Conservation (phyloP, 352 stramenopile genomes). For the Thalassiosira livingstoniorum region DNA sequence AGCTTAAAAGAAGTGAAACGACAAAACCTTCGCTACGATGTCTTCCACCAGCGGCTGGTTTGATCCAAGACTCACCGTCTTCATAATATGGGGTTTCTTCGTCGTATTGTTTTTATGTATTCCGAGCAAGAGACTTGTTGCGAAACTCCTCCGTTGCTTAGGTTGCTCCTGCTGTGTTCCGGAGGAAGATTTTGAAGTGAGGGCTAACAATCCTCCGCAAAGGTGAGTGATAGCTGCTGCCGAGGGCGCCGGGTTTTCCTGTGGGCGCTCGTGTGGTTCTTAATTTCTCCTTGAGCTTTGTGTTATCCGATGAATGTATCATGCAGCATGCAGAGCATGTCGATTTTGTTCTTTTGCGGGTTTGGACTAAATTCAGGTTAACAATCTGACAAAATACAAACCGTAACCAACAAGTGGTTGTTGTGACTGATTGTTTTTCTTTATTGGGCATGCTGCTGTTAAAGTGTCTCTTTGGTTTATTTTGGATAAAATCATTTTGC, state of each 20-base stretch:
- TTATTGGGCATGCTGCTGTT: background rate
- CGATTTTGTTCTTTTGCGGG: constrained; percentile 3
- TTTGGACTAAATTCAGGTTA: background rate
- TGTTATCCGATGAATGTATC: background rate
- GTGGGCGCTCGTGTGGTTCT: background rate
- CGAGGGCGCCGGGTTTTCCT: background rate
- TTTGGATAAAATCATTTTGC: background rate
- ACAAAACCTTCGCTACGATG: no score
- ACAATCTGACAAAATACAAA: background rate
- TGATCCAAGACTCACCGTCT: constrained; percentile 47
- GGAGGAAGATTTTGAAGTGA: constrained; percentile 1
- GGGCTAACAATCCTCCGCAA: background rate
- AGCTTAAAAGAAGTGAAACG: no score
- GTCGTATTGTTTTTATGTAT: constrained; percentile 48
- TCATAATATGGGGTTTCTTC: constrained; percentile 51
- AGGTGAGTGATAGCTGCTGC: background rate
- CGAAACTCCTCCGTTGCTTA: constrained; percentile 19
- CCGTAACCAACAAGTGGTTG: background rate
- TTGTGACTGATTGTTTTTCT: background rate
- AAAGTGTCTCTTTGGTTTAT: background rate
- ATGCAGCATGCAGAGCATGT: background rate
- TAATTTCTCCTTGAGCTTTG: background rate
- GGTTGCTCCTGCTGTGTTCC: constrained; percentile 30
- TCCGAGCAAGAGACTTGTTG: constrained; percentile 25
- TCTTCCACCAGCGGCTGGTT: constrained; percentile 13